Conservation (phyloP, 352 stramenopile species). For the Thalassiosira exigua region DNA sequence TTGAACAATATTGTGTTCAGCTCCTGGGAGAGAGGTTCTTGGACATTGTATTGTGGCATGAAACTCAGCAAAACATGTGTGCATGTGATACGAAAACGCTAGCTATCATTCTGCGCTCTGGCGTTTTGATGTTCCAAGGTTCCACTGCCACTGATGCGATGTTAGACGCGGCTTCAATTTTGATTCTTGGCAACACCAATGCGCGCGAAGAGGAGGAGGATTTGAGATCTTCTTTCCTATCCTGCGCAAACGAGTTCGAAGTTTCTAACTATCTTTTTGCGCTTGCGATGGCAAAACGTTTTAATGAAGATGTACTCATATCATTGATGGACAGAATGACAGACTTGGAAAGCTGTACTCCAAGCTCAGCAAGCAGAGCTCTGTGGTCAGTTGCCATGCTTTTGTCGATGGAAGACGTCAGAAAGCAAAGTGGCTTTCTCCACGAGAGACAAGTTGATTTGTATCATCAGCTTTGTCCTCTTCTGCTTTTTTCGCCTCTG, state of each 20-base stretch:
- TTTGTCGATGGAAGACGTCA: slow-evolving; percentile 27
- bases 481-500: slow-evolving; percentile 65
- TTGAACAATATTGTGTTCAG: slow-evolving; percentile 31
- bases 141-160: slow-evolving; percentile 37
- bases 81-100: slow-evolving; percentile 44
- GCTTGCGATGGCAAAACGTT: slow-evolving; percentile 46
- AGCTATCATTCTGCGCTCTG: slow-evolving; percentile 59
- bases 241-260: slow-evolving; percentile 53
- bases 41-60: slow-evolving; percentile 26
- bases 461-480: slow-evolving; percentile 60
- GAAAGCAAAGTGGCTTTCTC: not conserved
- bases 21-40: slow-evolving; percentile 47
- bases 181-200: slow-evolving; percentile 51
- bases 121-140: slow-evolving; percentile 49
- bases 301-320: slow-evolving; percentile 56
- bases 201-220: slow-evolving; percentile 6
- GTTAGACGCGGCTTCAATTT: slow-evolving; percentile 46
- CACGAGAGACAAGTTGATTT: slow-evolving; percentile 43
- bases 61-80: slow-evolving; percentile 1
- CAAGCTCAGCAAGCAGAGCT: slow-evolving; percentile 55
- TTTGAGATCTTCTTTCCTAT: slow-evolving; percentile 42
- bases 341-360: slow-evolving; percentile 51
- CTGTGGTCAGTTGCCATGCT: slow-evolving; percentile 56
- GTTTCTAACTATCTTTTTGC: slow-evolving; percentile 70
- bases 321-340: slow-evolving; percentile 53